Base-by-base conservation (phyloP, 2,329 filamentous ascomycete genomes). In the Trichoderma pleuroti region DNA sequence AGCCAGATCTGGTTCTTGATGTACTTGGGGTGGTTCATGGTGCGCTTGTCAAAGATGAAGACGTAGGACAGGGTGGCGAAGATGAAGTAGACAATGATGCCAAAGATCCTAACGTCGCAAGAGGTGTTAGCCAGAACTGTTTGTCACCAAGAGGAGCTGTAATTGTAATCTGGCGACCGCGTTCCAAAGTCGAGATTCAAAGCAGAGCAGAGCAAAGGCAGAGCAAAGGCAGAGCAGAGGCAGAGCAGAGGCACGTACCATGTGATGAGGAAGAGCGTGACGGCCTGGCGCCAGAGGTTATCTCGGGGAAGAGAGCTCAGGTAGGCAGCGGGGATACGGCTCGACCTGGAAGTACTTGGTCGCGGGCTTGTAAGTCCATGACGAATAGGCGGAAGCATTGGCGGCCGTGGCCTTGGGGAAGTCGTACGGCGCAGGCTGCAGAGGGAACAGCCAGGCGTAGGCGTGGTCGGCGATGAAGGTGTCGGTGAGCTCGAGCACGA, bases 11-110 rank as follows among this genome's bases (percentile, higher is more conserved):
- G 95, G 82, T 97, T 95, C 84, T 96, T 97, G 78, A 98, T 91
- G 81, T 95, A 98, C 79, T 96, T 96, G 61, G 95, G 95, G 80
- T 98, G 95, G 66, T 93, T 85, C 82, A 95, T 90, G 57, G 93
- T 96, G 54, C 89, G 87, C 82, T 98, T 96, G 82, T 98, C 94
- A 84, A 97, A 98, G 78, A 98, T 86, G 83, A 97, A 91, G 77
- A 91, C 77, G 82, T 97, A 98, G 18, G 94, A 97, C 21, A 97
- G 85, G 7, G 90, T 86, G 5, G 94, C 92, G 78, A 93, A 93
- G 74, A 93, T 76, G 80, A 95, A 97, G 86, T 98, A 98, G 70
- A 96, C 85, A 60, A 94, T 74, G 39, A 94, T 81, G 69, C 94
- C 95, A 77, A 97, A 97, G 75, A 97, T 80, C 91, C 94, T 98